Evolutionary conservation across 1,284 basidiomycete genomes (phyloP).

Genomic region (Limonomyces culmigenus): DNA sequence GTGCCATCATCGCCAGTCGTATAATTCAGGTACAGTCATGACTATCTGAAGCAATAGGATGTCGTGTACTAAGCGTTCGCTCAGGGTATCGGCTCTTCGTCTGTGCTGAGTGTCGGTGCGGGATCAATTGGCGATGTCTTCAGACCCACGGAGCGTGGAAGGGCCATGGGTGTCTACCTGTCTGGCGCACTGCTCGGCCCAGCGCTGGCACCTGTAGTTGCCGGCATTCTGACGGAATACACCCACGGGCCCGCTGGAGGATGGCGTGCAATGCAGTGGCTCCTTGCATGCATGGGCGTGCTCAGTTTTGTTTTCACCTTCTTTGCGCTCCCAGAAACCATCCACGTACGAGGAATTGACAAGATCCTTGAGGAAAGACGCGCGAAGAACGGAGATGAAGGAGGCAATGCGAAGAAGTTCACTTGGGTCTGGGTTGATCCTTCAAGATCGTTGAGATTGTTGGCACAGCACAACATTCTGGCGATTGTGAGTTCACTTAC

Average conservation of each 20-base stretch:
- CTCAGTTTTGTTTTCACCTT: conserved; percentile 11
- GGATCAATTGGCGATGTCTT: conserved; percentile 11
- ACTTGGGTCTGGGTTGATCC: conserved; percentile 21
- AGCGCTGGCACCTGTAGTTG: conserved; percentile 5
- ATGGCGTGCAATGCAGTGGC: conserved; percentile 20
- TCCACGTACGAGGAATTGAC: background rate
- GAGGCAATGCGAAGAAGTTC: conserved; percentile 4
- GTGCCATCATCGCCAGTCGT: conserved; percentile 2
- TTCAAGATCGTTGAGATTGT: conserved; percentile 14
- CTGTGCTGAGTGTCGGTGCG: conserved; percentile 5
- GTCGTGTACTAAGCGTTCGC: no score
- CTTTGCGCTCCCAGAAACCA: background rate
- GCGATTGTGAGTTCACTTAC: background rate
- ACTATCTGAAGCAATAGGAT: no score
- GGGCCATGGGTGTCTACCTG: conserved; percentile 6
- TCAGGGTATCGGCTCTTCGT: conserved; percentile 3
- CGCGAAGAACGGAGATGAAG: background rate
- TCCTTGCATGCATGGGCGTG: conserved; percentile 12
- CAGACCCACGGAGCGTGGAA: conserved; percentile 6
- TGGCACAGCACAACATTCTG: conserved; percentile 17
- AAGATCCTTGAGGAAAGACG: background rate
- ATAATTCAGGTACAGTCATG: conserved; percentile 4
- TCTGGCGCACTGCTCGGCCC: conserved; percentile 5
- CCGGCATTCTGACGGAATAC: conserved; percentile 5
- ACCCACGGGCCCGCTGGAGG: conserved; percentile 1